Base-by-base conservation (phyloP, 306 rosid genomes). In the Delonix regia region DNA sequence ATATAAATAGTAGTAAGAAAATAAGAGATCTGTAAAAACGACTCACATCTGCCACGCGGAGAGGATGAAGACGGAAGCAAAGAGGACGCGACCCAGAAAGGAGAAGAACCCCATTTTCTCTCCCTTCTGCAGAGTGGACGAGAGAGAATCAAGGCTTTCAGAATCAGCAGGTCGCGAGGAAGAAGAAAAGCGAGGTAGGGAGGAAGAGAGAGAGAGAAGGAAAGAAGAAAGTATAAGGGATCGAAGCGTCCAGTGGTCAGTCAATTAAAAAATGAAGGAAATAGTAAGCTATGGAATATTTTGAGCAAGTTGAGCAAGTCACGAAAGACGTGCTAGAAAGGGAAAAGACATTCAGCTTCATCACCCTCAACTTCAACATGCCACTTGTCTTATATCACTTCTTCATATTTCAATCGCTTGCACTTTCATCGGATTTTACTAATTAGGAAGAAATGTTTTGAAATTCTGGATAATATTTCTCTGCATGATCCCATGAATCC, bases 31-130 rank as follows among this genome's bases (percentile, higher is more conserved):
- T 78, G 73, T 52, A n/a, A 36, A 38, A 73, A 30, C 69, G 27
- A 66, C 85, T 81, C 27, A 94, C 98, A 89, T 86, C 86, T 92
- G 97, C 91, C 93, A 88, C 5, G 98, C 98, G 36, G 97, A 90
- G 81, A 92, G 92, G 84, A 94, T 89, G 92, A 94, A 94, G 87
- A 94, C 71, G 73, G 97, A 88, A 45, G 98, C 97, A 71, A 94
- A 94, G 81, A 94, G 93, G 69, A 94, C 86, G 9, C 98, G 94
- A 41, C 98, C 98, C 70, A 92, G 83, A 75, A 90, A 90, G 76
- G 97, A 92, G 84, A 78, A 78, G 87, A 94, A 94, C 3, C 94
- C 97, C 98, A 94, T 94, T 22, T 15, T 73, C 47, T 73, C 80
- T 77, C 73, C 68, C 76, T 74, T 65, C 30, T 6, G 75, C 41